These are phyloP conservation scores for Phytophthora uliginosa DNA, from an alignment of 352 stramenopile species.

Conservation along the genomic window DNA sequence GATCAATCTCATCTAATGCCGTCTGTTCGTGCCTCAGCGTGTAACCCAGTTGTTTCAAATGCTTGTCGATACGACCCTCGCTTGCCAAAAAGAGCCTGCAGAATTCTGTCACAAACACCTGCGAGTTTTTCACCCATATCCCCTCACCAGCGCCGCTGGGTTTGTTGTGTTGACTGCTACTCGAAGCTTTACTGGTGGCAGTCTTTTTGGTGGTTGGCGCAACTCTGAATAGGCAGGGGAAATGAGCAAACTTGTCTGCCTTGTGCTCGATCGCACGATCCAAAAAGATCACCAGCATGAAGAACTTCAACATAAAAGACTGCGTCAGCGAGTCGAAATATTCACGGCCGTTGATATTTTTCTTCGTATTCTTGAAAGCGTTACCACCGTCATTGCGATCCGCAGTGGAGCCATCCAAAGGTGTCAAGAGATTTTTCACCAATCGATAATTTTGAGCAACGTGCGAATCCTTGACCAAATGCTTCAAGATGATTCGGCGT, in stretches of 20 bases:
- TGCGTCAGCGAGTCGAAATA: constrained; percentile 90
- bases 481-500: constrained; percentile 71
- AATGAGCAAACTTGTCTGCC: constrained; percentile 82
- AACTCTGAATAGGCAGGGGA: constrained; percentile 93
- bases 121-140: constrained; percentile 92
- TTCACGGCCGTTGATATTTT: constrained; percentile 78
- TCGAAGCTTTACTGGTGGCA: not conserved
- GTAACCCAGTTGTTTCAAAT: constrained; percentile 92
- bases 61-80: constrained; percentile 96
- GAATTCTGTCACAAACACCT: constrained; percentile 93
- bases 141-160: constrained; percentile 9
- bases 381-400: constrained; percentile 49
- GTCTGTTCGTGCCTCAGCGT: constrained; percentile 92
- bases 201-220: constrained; percentile 20
- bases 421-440: constrained; percentile 79
- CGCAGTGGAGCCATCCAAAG: constrained; percentile 64
- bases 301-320: constrained; percentile 91
- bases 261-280: constrained; percentile 87
- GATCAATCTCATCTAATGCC: constrained; percentile 96
- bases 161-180: constrained; percentile 9
- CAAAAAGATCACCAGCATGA: constrained; percentile 95
- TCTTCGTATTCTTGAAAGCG: constrained; percentile 66
- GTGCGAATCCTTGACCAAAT: constrained; percentile 71
- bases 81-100: constrained; percentile 93
- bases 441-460: constrained; percentile 71